These are phyloP conservation scores for Penicillium aurantiogriseum DNA, from an alignment of 2,329 filamentous ascomycete genomes.

Conservation along the genomic window DNA sequence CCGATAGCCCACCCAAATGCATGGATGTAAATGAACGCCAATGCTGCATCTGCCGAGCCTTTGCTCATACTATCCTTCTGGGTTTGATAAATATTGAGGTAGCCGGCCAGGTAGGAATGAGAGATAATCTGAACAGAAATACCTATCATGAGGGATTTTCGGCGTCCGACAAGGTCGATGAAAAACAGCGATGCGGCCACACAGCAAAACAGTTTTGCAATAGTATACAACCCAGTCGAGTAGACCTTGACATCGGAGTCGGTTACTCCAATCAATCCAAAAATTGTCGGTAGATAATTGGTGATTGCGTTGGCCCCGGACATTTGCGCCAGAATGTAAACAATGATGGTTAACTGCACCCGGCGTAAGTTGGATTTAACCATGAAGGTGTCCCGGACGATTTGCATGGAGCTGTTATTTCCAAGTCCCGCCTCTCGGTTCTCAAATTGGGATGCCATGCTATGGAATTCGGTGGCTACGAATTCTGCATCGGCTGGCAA, in stretches of 20 bases:
- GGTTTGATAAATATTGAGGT: slow-evolving; percentile 32
- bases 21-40: slow-evolving; percentile 47
- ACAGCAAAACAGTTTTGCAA: slow-evolving; percentile 45
- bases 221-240: slow-evolving; percentile 43
- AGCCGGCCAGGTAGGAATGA: slow-evolving; percentile 44
- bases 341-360: slow-evolving; percentile 37
- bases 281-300: slow-evolving; percentile 44
- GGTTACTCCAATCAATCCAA: slow-evolving; percentile 39
- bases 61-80: background rate
- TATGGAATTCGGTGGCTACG: background rate
- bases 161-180: slow-evolving; percentile 45
- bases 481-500: slow-evolving; percentile 24
- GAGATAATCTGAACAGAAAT: slow-evolving; percentile 41
- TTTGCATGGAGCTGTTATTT: background rate
- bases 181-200: slow-evolving; percentile 47
- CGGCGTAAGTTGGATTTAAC: slow-evolving; percentile 41
- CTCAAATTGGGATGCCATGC: background rate
- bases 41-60: slow-evolving; percentile 35
- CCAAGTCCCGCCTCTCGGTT: background rate
- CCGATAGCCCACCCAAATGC: slow-evolving; percentile 45
- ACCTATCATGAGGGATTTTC: slow-evolving; percentile 40
- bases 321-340: slow-evolving; percentile 43
- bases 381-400: slow-evolving; percentile 38
- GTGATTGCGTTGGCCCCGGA: slow-evolving; percentile 47
- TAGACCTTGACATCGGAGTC: slow-evolving; percentile 36